phyloP scores from a whole-genome alignment of 1,139 yeast genomes.

The Yamadazyma atlantica region DNA sequence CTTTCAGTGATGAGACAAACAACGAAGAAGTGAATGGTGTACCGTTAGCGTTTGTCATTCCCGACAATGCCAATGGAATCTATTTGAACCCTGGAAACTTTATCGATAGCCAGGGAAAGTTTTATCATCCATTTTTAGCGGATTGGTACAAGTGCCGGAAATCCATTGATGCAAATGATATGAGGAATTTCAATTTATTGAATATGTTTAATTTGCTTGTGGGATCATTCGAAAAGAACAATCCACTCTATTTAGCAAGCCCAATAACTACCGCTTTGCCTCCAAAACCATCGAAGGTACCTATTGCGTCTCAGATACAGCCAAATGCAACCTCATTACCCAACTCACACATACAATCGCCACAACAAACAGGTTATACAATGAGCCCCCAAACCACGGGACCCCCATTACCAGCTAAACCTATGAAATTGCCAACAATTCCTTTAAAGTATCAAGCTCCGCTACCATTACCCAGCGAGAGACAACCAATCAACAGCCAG shows the following conservation, averaged over 20 bases:
- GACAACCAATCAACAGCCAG: too few relatives aligned
- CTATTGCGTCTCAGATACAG: neutral
- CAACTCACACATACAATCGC: conserved; percentile 5
- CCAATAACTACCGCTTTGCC: conserved; percentile 7
- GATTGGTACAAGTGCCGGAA: conserved; percentile 49
- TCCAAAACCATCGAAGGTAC: conserved; percentile 6
- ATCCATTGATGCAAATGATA: conserved; percentile 8
- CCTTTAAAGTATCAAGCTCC: conserved; percentile 37
- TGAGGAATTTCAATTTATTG: conserved; percentile 32
- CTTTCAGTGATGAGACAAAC: conserved; percentile 27
- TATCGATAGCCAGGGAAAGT: conserved; percentile 71
- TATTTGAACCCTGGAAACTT: conserved; percentile 58
- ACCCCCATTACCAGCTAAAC: conserved; percentile 12
- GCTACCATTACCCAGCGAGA: conserved; percentile 29
- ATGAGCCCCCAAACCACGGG: conserved; percentile 28
- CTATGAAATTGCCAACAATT: conserved; percentile 8
- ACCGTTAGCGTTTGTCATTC: conserved; percentile 63
- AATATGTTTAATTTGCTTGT: conserved; percentile 37
- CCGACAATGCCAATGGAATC: conserved; percentile 40
- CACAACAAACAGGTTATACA: conserved; percentile 31
- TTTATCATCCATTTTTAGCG: conserved; percentile 68
- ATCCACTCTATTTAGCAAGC: conserved; percentile 20
- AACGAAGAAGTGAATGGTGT: conserved; percentile 31
- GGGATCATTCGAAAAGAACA: conserved; percentile 40
- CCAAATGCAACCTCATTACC: conserved; percentile 2